A percentile compares a stretch with the other conserved stretches of the same genome.
phyloP scores from a whole-genome alignment of 1,139 yeast species.

The Taphrina populina region DNA sequence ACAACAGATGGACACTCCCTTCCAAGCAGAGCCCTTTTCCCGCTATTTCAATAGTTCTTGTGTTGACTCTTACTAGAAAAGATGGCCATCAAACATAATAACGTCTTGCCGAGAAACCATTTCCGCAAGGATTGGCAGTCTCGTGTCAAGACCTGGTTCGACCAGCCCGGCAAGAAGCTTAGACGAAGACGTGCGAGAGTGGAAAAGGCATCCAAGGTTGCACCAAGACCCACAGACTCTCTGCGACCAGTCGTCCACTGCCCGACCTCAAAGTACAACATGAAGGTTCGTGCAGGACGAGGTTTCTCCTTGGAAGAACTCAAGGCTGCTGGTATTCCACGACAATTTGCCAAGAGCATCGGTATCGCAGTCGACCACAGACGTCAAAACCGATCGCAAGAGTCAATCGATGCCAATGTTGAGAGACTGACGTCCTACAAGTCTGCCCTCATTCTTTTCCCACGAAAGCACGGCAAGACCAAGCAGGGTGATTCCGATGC shows the following conservation, averaged over 20 bases:
- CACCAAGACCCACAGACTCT: slow-evolving; percentile 96
- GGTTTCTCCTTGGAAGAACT: slow-evolving; percentile 98
- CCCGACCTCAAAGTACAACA: slow-evolving; percentile 98
- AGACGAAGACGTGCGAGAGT: slow-evolving; percentile 95
- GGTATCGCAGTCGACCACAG: slow-evolving; percentile 99
- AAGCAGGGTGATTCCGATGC: slow-evolving; percentile 58
- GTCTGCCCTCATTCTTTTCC: slow-evolving; percentile 93
- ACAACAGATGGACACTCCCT: too few relatives aligned
- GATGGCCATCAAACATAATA: slow-evolving; percentile 44
- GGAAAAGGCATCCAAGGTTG: slow-evolving; percentile 88
- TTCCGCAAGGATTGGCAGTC: slow-evolving; percentile 99
- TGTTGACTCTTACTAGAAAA: too few relatives aligned
- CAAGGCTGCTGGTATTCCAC: slow-evolving; percentile 93
- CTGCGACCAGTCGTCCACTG: slow-evolving; percentile 98
- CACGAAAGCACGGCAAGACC: slow-evolving; percentile 71
- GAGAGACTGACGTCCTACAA: slow-evolving; percentile 95
- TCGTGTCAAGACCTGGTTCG: slow-evolving; percentile 98
- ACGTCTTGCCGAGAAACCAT: slow-evolving; percentile 61
- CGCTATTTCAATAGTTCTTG: too few relatives aligned
- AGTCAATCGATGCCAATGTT: slow-evolving; percentile 91
- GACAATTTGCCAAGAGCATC: slow-evolving; percentile 95
- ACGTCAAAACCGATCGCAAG: slow-evolving; percentile 98
- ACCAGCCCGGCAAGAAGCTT: slow-evolving; percentile 99
- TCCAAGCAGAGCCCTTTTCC: too few relatives aligned
- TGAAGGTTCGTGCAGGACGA: slow-evolving; percentile 99